These are phyloP conservation scores for Amylostereum chailletii DNA, from an alignment of 1,284 basidiomycete genomes.

Conservation along the genomic window DNA sequence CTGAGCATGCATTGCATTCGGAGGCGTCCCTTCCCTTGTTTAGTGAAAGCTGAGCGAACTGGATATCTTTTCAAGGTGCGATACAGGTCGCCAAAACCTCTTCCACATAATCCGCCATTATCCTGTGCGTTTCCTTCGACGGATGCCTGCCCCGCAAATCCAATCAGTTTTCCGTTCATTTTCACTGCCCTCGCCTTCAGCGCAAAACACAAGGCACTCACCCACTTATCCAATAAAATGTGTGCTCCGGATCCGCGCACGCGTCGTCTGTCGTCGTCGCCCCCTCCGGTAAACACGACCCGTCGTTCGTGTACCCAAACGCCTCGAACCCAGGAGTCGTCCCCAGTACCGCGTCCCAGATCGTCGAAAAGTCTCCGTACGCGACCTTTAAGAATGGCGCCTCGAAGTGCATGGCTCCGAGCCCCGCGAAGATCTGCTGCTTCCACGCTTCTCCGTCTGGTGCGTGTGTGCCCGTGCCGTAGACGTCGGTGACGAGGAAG, in stretches of 20 bases:
- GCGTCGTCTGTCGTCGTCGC: slow-evolving; percentile 11
- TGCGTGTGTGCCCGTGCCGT: slow-evolving; percentile 18
- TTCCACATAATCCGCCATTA: slow-evolving; percentile 39
- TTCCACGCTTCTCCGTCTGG: slow-evolving; percentile 20
- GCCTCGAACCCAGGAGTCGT: slow-evolving; percentile 18
- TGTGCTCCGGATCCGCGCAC: slow-evolving; percentile 33
- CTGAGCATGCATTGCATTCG: no score
- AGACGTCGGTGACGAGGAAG: slow-evolving; percentile 22
- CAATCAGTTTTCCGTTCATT: no score
- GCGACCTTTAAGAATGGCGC: slow-evolving; percentile 14
- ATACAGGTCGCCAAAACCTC: slow-evolving; percentile 28
- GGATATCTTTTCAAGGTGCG: no score
- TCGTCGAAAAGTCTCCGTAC: slow-evolving; percentile 18
- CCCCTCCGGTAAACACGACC: slow-evolving; percentile 16
- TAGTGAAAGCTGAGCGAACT: no score
- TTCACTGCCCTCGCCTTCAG: no score
- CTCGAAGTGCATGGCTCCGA: slow-evolving; percentile 11
- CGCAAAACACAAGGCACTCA: slow-evolving; percentile 16
- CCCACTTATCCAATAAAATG: slow-evolving; percentile 42
- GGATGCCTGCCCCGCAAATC: slow-evolving; percentile 23
- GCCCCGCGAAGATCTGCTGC: slow-evolving; percentile 18
- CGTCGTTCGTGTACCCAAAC: slow-evolving; percentile 21
- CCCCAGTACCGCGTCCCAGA: slow-evolving; percentile 21
- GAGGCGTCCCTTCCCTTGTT: no score
- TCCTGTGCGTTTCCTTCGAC: slow-evolving; percentile 28